These are phyloP conservation scores for Madurella fahalii DNA, from an alignment of 2,329 filamentous ascomycete species.

Conservation along the genomic window DNA sequence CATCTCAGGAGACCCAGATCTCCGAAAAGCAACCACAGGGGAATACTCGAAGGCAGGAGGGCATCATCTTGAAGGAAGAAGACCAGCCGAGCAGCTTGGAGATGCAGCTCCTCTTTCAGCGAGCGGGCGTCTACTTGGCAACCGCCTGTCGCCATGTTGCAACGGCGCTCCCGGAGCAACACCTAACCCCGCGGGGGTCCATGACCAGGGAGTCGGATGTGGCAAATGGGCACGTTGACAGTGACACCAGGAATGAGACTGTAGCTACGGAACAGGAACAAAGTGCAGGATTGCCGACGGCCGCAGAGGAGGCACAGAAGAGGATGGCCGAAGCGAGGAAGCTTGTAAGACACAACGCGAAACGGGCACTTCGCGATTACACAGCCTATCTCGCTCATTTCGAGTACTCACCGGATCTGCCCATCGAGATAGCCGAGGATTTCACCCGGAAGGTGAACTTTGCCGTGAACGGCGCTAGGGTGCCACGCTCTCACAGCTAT, in stretches of 20 bases:
- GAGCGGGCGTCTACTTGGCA: conserved; percentile 67
- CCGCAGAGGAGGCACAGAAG: conserved; percentile 43
- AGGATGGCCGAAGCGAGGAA: conserved; percentile 59
- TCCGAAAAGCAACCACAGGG: conserved; percentile 29
- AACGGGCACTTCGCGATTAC: conserved; percentile 72
- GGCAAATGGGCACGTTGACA: neutral
- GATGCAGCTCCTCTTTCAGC: conserved; percentile 70
- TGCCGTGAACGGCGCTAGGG: conserved; percentile 45
- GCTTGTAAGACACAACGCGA: conserved; percentile 68
- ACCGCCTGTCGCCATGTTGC: conserved; percentile 65
- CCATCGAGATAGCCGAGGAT: conserved; percentile 55
- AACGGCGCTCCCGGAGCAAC: conserved; percentile 35
- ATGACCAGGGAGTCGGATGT: neutral
- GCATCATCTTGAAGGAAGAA: conserved; percentile 37
- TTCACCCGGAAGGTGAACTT: conserved; percentile 55
- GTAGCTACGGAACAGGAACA: conserved; percentile 18
- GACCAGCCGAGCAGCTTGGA: conserved; percentile 72
- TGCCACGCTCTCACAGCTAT: conserved; percentile 35
- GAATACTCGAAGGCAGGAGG: conserved; percentile 29
- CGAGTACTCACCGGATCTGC: conserved; percentile 72
- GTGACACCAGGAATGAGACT: conserved; percentile 1
- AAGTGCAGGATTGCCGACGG: conserved; percentile 33
- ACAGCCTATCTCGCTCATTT: conserved; percentile 67
- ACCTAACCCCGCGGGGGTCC: neutral
- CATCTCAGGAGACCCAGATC: conserved; percentile 48